Evolutionary conservation across 2,329 filamentous ascomycete species (phyloP).

Genomic region (Pleomassaria siparia): DNA sequence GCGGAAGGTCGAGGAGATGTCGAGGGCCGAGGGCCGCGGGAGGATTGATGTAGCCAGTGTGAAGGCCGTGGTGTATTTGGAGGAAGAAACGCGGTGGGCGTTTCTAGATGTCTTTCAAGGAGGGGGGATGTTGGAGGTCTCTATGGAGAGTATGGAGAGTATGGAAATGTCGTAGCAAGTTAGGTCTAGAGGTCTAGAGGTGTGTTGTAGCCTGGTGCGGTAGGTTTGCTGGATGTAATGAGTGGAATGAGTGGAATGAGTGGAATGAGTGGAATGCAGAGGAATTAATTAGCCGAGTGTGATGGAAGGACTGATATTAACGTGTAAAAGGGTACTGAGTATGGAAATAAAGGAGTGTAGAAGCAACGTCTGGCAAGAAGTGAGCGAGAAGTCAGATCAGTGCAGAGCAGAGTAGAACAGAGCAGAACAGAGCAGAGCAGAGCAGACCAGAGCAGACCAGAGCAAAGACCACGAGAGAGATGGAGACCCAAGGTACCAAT

Average conservation of each 20-base stretch:
- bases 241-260: no score
- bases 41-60: conserved; percentile 60
- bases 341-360: conserved; percentile 24
- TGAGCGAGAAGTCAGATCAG: no score
- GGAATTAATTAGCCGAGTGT: conserved; percentile 4
- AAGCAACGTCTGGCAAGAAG: conserved; percentile 11
- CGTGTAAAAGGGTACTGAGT: conserved; percentile 14
- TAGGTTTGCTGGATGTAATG: no score
- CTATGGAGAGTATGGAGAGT: conserved; percentile 2
- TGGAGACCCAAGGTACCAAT: conserved; percentile 31
- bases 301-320: conserved; percentile 20
- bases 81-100: conserved; percentile 41
- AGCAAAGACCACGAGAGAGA: no score
- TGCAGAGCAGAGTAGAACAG: conserved; percentile 10
- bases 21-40: conserved; percentile 62
- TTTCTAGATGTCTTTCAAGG: conserved; percentile 26
- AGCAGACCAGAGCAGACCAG: no score
- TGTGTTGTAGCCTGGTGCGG: no score
- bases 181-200: no score
- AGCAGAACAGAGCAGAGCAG: no score
- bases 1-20: conserved; percentile 48
- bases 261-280: conserved; percentile 1
- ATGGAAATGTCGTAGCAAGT: no score
- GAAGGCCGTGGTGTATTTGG: conserved; percentile 54
- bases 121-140: conserved; percentile 12